Percentiles rank a stretch among this genome's conserved stretches.
These are phyloP conservation scores for Arabidopsis suecica DNA, from an alignment of 345 rosid genomes.

Conservation along the genomic window DNA sequence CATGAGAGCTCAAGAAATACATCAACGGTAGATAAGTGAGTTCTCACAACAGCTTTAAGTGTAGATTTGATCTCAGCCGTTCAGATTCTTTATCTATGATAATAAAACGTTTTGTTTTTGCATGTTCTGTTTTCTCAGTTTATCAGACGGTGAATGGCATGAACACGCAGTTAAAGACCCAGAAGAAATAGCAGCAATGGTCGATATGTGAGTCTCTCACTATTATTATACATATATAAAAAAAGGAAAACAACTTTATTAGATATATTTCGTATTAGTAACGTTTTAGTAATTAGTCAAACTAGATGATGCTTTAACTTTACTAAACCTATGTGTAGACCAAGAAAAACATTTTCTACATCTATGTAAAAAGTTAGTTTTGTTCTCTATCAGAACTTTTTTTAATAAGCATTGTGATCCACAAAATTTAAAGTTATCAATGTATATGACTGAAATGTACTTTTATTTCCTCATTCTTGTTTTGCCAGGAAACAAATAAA, in stretches of 20 bases:
- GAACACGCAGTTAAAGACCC: slow-evolving; percentile 70
- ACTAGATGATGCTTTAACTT: slow-evolving; percentile 25
- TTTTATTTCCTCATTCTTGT: not conserved
- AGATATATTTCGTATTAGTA: slow-evolving; percentile 29
- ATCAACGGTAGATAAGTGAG: slow-evolving; percentile 63
- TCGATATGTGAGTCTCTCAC: slow-evolving; percentile 63
- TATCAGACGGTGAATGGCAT: slow-evolving; percentile 51
- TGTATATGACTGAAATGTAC: not conserved
- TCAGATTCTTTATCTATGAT: slow-evolving; percentile 29
- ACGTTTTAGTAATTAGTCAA: slow-evolving; percentile 31
- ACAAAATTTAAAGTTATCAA: not conserved
- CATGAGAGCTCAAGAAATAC: slow-evolving; percentile 55
- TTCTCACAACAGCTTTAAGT: not conserved
- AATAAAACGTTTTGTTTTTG: slow-evolving; percentile 21
- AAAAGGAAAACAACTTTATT: not conserved
- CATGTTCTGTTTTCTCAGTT: slow-evolving; percentile 32
- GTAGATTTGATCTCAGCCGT: slow-evolving; percentile 15
- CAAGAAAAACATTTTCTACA: not conserved
- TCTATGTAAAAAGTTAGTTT: not conserved
- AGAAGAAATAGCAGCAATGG: slow-evolving; percentile 68
- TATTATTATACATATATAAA: slow-evolving; percentile 4
- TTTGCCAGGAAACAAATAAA: slow-evolving; percentile 19
- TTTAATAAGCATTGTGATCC: not conserved
- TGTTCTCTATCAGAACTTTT: not conserved
- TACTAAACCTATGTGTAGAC: slow-evolving; percentile 13